phyloP scores from a whole-genome alignment of 176 grass and related monocot species.

The Aegilops tauschii region DNA sequence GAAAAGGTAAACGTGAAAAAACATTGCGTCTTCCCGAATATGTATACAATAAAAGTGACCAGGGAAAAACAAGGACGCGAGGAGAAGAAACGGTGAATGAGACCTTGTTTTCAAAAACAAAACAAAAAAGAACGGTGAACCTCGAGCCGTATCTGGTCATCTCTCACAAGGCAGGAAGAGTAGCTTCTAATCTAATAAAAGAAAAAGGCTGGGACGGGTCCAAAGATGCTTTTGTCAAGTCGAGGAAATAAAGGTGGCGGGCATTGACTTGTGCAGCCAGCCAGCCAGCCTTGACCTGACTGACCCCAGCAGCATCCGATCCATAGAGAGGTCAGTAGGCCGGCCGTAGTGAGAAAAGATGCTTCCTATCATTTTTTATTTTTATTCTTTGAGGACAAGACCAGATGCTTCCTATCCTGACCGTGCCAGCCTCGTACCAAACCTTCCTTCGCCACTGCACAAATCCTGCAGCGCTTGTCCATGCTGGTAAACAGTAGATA shows the following conservation, averaged over 20 bases:
- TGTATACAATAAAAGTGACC: too few species aligned
- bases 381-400: background rate
- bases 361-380: background rate
- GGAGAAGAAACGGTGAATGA: too few species aligned
- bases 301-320: background rate
- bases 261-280: slow-evolving; percentile 25
- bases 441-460: background rate
- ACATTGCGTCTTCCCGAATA: too few species aligned
- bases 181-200: background rate
- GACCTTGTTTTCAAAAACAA: too few species aligned
- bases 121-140: background rate
- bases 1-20: background rate
- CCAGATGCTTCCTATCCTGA: background rate
- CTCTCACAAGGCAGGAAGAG: background rate
- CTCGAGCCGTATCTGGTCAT: background rate
- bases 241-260: slow-evolving; percentile 16
- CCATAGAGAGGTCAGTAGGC: background rate
- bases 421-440: background rate
- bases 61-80: too few species aligned
- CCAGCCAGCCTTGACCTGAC: slow-evolving; percentile 6
- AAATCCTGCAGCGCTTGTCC: background rate
- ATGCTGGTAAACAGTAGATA: background rate
- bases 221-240: slow-evolving; percentile 11
- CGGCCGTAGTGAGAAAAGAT: background rate
- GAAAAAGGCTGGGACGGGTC: background rate